Percentiles rank a stretch among this genome's conserved stretches.
Evolutionary conservation across 495 filamentous ascomycete genomes (phyloP).

Genomic region (Darksidea phi): DNA sequence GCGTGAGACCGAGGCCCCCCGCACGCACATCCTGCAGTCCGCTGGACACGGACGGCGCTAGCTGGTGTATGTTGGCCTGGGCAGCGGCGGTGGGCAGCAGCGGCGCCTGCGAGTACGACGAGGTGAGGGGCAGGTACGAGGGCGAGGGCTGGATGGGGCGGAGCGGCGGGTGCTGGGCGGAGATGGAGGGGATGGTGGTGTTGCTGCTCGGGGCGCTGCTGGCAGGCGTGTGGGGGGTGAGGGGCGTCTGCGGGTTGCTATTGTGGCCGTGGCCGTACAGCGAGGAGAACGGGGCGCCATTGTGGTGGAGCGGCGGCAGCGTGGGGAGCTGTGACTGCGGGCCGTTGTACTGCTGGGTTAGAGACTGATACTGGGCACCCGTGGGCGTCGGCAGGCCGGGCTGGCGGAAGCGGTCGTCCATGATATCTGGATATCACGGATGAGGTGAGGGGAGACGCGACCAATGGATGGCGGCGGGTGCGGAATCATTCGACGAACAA

Average conservation of each 20-base stretch:
- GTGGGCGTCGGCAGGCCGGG: constrained; percentile 19
- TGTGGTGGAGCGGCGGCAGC: constrained; percentile 30
- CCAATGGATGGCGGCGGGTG: constrained; percentile 12
- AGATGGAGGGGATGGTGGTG: constrained; percentile 27
- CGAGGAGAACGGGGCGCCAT: constrained; percentile 19
- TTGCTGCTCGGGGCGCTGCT: constrained; percentile 21
- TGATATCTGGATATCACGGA: constrained; percentile 31
- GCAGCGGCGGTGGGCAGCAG: constrained; percentile 19
- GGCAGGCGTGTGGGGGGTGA: constrained; percentile 29
- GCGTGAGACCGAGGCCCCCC: constrained; percentile 22
- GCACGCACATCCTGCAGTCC: constrained; percentile 29
- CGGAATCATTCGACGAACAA: constrained; percentile 30
- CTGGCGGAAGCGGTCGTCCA: constrained; percentile 37
- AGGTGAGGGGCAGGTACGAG: constrained; percentile 14
- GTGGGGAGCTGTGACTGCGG: constrained; percentile 30
- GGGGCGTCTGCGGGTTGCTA: constrained; percentile 32
- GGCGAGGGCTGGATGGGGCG: constrained; percentile 35
- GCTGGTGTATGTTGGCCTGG: constrained; percentile 27
- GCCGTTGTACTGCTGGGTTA: constrained; percentile 29
- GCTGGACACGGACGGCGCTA: constrained; percentile 17
- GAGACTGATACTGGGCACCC: constrained; percentile 28
- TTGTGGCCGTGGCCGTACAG: constrained; percentile 27
- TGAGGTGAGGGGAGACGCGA: constrained; percentile 14
- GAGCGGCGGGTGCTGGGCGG: constrained; percentile 30
- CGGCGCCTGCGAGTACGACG: constrained; percentile 28